These are phyloP conservation scores for Eucalyptus victrix DNA, from an alignment of 345 rosid species.

Conservation along the genomic window DNA sequence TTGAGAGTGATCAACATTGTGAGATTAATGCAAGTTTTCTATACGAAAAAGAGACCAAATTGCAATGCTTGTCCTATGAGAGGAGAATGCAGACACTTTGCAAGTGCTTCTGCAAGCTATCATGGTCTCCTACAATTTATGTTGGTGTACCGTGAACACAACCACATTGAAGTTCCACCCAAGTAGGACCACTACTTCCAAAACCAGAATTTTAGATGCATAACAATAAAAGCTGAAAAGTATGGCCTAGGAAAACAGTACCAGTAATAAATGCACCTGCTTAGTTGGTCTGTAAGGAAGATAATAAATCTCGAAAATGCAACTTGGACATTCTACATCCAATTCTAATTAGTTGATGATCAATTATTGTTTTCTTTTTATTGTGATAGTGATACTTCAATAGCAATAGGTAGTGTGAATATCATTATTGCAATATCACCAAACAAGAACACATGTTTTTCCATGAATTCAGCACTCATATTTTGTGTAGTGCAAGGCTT, in stretches of 20 bases:
- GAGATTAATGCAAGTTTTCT: conserved; percentile 59
- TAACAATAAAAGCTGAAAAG: not conserved
- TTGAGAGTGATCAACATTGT: not conserved
- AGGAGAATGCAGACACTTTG: conserved; percentile 95
- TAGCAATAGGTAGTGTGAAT: no score
- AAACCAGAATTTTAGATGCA: not conserved
- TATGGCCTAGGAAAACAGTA: not conserved
- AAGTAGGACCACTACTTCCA: not conserved
- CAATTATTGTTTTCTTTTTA: no score
- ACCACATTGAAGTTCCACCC: not conserved
- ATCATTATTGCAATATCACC: no score
- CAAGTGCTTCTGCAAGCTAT: conserved; percentile 97
- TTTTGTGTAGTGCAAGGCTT: no score
- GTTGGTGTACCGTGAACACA: not conserved
- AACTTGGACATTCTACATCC: no score
- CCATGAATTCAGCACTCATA: no score
- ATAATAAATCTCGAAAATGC: no score
- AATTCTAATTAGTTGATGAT: no score
- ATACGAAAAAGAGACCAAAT: conserved; percentile 81
- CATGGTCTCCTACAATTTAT: not conserved
- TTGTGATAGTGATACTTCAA: no score
- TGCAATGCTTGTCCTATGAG: conserved; percentile 98
- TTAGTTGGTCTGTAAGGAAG: no score
- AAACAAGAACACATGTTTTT: no score
- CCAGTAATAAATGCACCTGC: no score